phyloP scores from a whole-genome alignment of 768 basidiomycete genomes.

The Naganishia randhawae region DNA sequence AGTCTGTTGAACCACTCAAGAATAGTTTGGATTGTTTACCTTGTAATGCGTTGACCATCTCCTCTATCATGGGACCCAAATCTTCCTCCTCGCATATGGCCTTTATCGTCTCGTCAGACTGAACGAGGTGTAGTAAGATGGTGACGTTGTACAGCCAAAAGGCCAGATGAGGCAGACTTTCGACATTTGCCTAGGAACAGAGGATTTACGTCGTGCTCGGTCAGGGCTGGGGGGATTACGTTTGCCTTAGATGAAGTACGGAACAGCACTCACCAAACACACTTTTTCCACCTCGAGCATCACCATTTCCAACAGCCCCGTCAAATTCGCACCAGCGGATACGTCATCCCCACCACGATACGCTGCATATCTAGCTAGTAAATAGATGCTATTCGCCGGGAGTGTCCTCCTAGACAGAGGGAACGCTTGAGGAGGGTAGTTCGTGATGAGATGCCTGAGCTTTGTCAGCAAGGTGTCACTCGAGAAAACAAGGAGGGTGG shows the following conservation, averaged over 20 bases:
- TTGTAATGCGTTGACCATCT: slow-evolving; percentile 89
- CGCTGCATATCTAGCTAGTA: slow-evolving; percentile 86
- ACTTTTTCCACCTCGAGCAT: slow-evolving; percentile 88
- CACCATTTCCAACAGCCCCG: slow-evolving; percentile 83
- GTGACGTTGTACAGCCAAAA: slow-evolving; percentile 96
- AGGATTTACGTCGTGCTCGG: too few species aligned
- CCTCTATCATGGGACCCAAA: slow-evolving; percentile 79
- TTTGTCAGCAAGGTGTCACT: slow-evolving; percentile 71
- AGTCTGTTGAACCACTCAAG: slow-evolving; percentile 21
- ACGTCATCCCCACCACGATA: slow-evolving; percentile 35
- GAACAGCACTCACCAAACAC: slow-evolving; percentile 68
- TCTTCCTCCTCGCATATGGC: slow-evolving; percentile 78
- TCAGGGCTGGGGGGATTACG: too few species aligned
- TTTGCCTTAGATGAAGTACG: background rate
- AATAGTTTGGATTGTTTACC: too few species aligned
- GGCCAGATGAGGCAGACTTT: slow-evolving; percentile 77
- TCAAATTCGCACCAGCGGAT: slow-evolving; percentile 73
- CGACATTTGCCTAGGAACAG: slow-evolving; percentile 43
- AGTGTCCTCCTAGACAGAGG: slow-evolving; percentile 59
- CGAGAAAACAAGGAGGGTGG: slow-evolving; percentile 92
- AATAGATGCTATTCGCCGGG: slow-evolving; percentile 86
- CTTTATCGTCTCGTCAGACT: slow-evolving; percentile 52
- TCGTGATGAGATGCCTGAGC: slow-evolving; percentile 74
- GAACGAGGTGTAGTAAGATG: slow-evolving; percentile 80
- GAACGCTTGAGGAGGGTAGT: slow-evolving; percentile 66